Conservation (phyloP, 345 rosid genomes). For the Syzygium aqueum region DNA sequence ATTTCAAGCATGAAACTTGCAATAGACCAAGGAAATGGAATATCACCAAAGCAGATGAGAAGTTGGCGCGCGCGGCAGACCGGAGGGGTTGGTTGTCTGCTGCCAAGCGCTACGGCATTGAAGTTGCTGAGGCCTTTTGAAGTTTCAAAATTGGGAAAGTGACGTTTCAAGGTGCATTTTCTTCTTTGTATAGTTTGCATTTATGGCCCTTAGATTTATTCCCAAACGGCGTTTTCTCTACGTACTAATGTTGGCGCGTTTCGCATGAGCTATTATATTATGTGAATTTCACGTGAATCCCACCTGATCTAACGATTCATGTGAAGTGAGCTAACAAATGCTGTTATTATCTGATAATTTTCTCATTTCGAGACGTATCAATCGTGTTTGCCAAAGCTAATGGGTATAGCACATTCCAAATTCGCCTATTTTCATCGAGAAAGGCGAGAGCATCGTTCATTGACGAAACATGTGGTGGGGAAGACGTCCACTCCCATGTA, state of each 20-base stretch:
- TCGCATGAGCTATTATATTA: not conserved
- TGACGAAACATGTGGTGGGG: not conserved
- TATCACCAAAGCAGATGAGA: not conserved
- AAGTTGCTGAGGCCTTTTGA: not conserved
- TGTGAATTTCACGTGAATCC: not conserved
- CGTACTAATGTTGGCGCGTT: not conserved
- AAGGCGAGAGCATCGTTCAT: not conserved
- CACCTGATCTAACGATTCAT: not conserved
- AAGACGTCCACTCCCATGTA: not conserved
- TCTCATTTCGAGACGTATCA: not conserved
- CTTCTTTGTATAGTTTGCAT: not conserved
- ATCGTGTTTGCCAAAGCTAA: fast-evolving
- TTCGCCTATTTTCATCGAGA: not conserved
- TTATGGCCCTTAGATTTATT: not conserved
- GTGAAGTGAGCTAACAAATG: fast-evolving
- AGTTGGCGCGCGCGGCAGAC: not conserved
- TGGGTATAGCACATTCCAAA: not conserved
- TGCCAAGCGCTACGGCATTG: not conserved
- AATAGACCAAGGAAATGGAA: not conserved
- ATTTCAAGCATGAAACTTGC: not conserved
- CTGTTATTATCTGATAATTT: fast-evolving
- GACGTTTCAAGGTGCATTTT: not conserved
- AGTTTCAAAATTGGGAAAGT: not conserved
- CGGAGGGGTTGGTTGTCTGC: not conserved
- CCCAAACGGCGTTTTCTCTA: not conserved